phyloP scores from a whole-genome alignment of 2,329 filamentous ascomycete species.

The Sclerotinia minor region DNA sequence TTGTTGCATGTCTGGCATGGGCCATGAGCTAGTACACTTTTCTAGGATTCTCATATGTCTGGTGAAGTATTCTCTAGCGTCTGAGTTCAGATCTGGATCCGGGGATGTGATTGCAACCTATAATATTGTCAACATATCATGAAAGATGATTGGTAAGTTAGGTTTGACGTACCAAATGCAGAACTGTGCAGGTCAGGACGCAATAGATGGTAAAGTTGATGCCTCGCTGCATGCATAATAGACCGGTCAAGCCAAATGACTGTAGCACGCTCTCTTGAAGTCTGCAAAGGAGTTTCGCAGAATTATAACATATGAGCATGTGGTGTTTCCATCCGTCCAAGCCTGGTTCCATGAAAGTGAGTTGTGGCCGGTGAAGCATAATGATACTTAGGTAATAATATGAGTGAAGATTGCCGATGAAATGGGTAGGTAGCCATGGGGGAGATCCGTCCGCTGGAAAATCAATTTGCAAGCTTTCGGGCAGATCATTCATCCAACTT shows the following conservation, averaged over 20 bases:
- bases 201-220: constrained; percentile 96
- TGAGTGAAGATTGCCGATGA: constrained; percentile 83
- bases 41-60: constrained; percentile 94
- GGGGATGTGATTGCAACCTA: constrained; percentile 92
- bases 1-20: constrained; percentile 84
- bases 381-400: constrained; percentile 87
- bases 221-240: constrained; percentile 89
- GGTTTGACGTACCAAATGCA: constrained; percentile 74
- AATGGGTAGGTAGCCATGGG: constrained; percentile 84
- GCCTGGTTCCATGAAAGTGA: constrained; percentile 75
- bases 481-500: constrained; percentile 74
- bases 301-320: constrained; percentile 81
- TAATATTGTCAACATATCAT: constrained; percentile 22
- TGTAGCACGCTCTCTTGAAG: constrained; percentile 81
- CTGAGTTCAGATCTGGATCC: constrained; percentile 80
- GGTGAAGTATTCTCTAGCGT: constrained; percentile 86
- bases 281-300: constrained; percentile 81
- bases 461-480: constrained; percentile 72
- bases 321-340: constrained; percentile 82
- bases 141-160: constrained; percentile 21
- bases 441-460: constrained; percentile 77
- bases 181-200: constrained; percentile 85
- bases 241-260: constrained; percentile 73
- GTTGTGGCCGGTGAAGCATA: constrained; percentile 82
- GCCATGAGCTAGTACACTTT: constrained; percentile 77